Conservation (phyloP, 305 asterid species). For the Solanum hybrid region DNA sequence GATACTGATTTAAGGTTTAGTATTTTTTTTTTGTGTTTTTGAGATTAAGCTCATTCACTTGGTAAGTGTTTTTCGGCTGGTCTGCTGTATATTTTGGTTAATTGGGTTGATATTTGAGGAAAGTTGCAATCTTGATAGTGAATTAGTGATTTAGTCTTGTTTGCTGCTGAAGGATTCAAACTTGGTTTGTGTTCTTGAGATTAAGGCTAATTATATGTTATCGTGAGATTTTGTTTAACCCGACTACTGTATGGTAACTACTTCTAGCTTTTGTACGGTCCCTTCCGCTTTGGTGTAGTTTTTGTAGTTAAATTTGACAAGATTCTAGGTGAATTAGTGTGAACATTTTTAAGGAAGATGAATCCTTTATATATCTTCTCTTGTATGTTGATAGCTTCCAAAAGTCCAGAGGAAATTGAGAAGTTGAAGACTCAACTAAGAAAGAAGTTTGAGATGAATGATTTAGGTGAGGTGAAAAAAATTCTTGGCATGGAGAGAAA, state of each 20-base stretch:
- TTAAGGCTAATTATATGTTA: not conserved
- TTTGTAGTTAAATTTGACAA: not conserved
- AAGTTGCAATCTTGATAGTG: not conserved
- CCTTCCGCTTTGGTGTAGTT: not conserved
- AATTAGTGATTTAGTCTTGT: not conserved
- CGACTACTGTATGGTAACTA: not conserved
- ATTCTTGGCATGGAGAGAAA: not conserved
- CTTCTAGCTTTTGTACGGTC: not conserved
- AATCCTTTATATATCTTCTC: not conserved
- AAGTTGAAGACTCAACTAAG: not conserved
- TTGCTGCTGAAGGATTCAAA: not conserved
- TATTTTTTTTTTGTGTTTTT: not conserved
- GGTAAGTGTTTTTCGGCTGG: not conserved
- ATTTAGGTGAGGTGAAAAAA: not conserved
- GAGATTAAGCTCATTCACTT: not conserved
- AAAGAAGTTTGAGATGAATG: not conserved
- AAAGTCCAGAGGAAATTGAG: not conserved
- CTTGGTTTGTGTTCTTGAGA: not conserved
- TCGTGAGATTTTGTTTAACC: not conserved
- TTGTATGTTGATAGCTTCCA: not conserved
- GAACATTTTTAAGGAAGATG: not conserved
- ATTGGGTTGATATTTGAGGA: not conserved
- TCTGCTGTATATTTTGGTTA: not conserved
- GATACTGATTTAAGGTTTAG: not conserved
- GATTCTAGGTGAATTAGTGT: not conserved